Evolutionary conservation across 345 rosid genomes (phyloP).

Genomic region (Melaleuca alternifolia): DNA sequence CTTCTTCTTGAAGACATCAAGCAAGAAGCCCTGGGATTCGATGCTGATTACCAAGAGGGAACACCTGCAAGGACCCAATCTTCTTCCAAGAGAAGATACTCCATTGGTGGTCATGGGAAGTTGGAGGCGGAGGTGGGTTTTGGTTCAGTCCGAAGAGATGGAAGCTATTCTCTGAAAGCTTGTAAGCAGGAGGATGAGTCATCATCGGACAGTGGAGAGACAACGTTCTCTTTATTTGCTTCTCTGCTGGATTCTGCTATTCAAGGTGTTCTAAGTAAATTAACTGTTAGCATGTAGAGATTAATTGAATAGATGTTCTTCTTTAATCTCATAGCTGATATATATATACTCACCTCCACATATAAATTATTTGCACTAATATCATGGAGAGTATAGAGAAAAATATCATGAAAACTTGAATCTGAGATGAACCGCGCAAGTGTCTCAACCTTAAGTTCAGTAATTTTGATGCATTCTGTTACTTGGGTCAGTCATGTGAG

Average conservation of each 20-base stretch:
- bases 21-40: conserved; percentile 63
- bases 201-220: conserved; percentile 56
- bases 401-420: background rate
- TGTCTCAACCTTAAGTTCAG: background rate
- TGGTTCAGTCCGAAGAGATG: conserved; percentile 30
- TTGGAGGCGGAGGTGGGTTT: conserved; percentile 28
- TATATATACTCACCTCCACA: background rate
- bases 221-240: conserved; percentile 64
- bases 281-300: background rate
- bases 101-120: conserved; percentile 24
- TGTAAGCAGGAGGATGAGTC: conserved; percentile 81
- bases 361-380: background rate
- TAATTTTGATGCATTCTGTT: background rate
- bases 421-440: background rate
- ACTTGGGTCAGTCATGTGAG: background rate
- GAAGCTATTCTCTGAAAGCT: conserved; percentile 60
- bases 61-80: conserved; percentile 25
- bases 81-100: conserved; percentile 42
- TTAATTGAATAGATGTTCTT: background rate
- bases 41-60: conserved; percentile 34
- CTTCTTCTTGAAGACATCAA: conserved; percentile 90
- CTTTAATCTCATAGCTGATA: background rate
- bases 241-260: conserved; percentile 81
- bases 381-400: background rate
- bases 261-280: conserved; percentile 47